Percentiles rank a stretch among this genome's conserved stretches.
phyloP scores from a whole-genome alignment of 2,329 filamentous ascomycete species.

The Parastagonospora nodorum region DNA sequence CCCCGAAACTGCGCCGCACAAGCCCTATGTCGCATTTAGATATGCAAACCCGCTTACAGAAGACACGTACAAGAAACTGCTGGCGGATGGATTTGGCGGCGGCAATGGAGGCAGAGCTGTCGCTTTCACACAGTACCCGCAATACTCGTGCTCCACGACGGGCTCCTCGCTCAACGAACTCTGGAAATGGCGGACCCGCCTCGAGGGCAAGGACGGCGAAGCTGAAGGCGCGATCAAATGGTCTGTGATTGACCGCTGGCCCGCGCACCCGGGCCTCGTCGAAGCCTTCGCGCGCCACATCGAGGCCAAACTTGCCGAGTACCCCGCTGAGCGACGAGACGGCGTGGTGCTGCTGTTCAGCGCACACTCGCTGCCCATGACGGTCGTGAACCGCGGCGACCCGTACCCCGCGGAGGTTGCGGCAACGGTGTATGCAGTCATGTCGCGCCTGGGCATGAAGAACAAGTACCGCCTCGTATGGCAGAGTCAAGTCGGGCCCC shows the following conservation, averaged over 20 bases:
- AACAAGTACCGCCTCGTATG: slow-evolving; percentile 95
- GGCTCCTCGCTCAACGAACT: slow-evolving; percentile 95
- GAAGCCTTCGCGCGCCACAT: slow-evolving; percentile 94
- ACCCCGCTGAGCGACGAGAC: slow-evolving; percentile 78
- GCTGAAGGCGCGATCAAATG: slow-evolving; percentile 78
- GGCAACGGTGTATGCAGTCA: slow-evolving; percentile 95
- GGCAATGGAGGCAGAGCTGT: slow-evolving; percentile 92
- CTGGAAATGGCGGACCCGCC: slow-evolving; percentile 91
- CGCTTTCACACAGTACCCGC: slow-evolving; percentile 97
- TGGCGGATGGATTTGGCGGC: slow-evolving; percentile 87
- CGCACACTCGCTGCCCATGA: slow-evolving; percentile 95
- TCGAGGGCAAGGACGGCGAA: slow-evolving; percentile 75
- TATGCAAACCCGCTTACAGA: slow-evolving; percentile 94
- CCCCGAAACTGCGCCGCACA: slow-evolving; percentile 93
- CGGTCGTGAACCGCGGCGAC: slow-evolving; percentile 94
- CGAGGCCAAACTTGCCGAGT: slow-evolving; percentile 80
- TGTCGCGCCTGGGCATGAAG: slow-evolving; percentile 83
- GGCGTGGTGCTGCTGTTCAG: slow-evolving; percentile 90
- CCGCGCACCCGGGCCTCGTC: slow-evolving; percentile 84
- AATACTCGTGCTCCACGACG: slow-evolving; percentile 97
- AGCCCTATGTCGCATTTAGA: slow-evolving; percentile 95
- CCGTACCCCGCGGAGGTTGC: slow-evolving; percentile 95
- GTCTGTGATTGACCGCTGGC: slow-evolving; percentile 99
- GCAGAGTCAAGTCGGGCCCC: slow-evolving; percentile 97
- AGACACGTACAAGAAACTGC: slow-evolving; percentile 82